Conservation (phyloP, 352 stramenopile genomes). For the Globisporangium splendens region DNA sequence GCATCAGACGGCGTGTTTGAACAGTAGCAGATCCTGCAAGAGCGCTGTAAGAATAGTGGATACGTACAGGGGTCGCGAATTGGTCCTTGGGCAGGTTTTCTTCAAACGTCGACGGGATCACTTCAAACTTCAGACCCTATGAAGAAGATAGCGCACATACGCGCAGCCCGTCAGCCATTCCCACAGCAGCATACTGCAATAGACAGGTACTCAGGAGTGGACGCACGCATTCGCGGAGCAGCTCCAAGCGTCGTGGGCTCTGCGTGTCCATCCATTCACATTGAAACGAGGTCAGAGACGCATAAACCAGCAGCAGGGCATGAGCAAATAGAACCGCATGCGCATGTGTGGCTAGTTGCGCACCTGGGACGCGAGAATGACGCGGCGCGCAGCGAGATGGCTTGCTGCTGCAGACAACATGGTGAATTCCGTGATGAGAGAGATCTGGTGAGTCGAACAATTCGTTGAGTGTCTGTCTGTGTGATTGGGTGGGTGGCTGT, state of each 20-base stretch:
- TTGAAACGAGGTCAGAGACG: not conserved
- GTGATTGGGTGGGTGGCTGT: not conserved
- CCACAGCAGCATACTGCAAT: no score
- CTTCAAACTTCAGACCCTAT: slow-evolving; percentile 68
- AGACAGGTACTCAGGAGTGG: not conserved
- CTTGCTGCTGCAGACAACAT: slow-evolving; percentile 1
- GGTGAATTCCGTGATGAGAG: not conserved
- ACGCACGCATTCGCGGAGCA: slow-evolving; percentile 70
- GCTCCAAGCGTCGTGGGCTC: slow-evolving; percentile 70
- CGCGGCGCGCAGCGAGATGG: slow-evolving; percentile 44
- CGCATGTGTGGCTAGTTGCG: no score
- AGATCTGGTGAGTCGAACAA: no score
- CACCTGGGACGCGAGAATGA: slow-evolving; percentile 74
- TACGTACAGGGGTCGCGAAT: slow-evolving; percentile 49
- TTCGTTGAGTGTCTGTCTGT: no score
- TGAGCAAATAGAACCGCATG: no score
- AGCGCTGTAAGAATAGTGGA: no score
- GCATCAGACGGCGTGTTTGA: no score
- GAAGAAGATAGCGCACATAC: not conserved
- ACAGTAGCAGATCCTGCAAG: no score
- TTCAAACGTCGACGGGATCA: slow-evolving; percentile 80
- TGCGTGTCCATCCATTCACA: slow-evolving; percentile 13
- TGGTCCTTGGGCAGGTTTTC: slow-evolving; percentile 73
- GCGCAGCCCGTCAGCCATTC: no score
- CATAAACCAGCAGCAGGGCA: slow-evolving; percentile 3